Evolutionary conservation across 345 rosid genomes (phyloP).

Genomic region (Hypericum perforatum): DNA sequence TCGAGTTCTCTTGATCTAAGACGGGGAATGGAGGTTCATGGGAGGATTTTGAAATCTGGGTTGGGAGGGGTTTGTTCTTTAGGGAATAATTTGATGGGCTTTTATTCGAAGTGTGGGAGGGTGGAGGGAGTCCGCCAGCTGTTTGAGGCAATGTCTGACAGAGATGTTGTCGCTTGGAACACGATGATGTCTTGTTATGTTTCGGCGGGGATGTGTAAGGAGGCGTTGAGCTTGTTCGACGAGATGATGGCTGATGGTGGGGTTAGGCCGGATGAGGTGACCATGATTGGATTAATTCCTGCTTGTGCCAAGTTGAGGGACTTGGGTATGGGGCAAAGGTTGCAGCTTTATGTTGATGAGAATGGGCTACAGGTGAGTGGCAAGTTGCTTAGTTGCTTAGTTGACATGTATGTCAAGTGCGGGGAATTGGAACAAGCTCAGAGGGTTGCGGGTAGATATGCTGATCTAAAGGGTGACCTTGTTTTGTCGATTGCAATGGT

Average conservation of each 20-base stretch:
- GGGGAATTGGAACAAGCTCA: slow-evolving; percentile 6
- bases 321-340: neutral
- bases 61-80: slow-evolving; percentile 3
- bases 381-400: slow-evolving; percentile 8
- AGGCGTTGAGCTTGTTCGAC: slow-evolving; percentile 9
- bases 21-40: slow-evolving; percentile 8
- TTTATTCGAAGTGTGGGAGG: slow-evolving; percentile 5
- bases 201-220: slow-evolving; percentile 4
- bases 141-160: neutral
- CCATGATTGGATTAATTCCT: slow-evolving; percentile 9
- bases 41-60: slow-evolving; percentile 12
- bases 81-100: slow-evolving; percentile 11
- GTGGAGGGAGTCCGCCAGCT: slow-evolving; percentile 2
- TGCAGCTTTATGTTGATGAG: slow-evolving; percentile 1
- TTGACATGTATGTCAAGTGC: slow-evolving; percentile 8
- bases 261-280: slow-evolving; percentile 10
- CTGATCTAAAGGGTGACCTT: slow-evolving; percentile 2
- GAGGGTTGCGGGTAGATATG: neutral
- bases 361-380: neutral
- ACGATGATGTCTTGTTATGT: slow-evolving; percentile 12
- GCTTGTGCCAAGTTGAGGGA: slow-evolving; percentile 11
- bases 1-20: neutral
- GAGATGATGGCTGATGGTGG: slow-evolving; percentile 8
- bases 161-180: slow-evolving; percentile 10
- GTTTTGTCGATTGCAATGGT: slow-evolving; percentile 8